These are phyloP conservation scores for Prunus dulcis DNA, from an alignment of 306 rosid genomes.

Conservation along the genomic window DNA sequence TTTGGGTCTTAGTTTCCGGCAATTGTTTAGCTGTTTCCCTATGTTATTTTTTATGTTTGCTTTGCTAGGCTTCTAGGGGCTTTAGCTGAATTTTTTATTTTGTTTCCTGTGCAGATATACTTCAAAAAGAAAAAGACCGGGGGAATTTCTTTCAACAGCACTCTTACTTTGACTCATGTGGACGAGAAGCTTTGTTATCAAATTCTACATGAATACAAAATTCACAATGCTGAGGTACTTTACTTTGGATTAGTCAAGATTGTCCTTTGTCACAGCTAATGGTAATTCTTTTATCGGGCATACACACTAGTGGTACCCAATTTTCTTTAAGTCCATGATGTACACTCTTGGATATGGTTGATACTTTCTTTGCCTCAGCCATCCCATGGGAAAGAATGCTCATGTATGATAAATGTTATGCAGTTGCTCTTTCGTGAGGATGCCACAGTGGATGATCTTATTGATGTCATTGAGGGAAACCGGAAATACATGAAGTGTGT, in stretches of 20 bases:
- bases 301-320: background rate
- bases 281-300: background rate
- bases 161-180: slow-evolving; percentile 84
- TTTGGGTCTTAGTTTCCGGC: slow-evolving; percentile 5
- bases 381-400: slow-evolving; percentile 4
- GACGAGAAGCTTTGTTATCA: slow-evolving; percentile 99
- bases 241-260: background rate
- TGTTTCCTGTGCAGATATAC: slow-evolving; percentile 68
- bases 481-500: slow-evolving; percentile 98
- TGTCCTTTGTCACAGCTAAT: background rate
- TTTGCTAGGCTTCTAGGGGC: slow-evolving; percentile 1
- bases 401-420: slow-evolving; percentile 22
- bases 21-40: background rate
- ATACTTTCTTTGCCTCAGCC: background rate
- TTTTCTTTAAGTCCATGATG: background rate
- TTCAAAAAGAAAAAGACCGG: slow-evolving; percentile 97
- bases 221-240: slow-evolving; percentile 98
- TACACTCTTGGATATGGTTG: background rate
- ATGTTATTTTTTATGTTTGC: background rate
- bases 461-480: slow-evolving; percentile 97
- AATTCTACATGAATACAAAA: slow-evolving; percentile 97
- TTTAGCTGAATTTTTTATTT: background rate
- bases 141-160: slow-evolving; percentile 96
- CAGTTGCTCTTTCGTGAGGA: slow-evolving; percentile 96
- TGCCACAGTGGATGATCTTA: slow-evolving; percentile 96